Percentiles rank a stretch among this genome's conserved stretches.
Evolutionary conservation across 441 rosid genomes (phyloP).

Genomic region (Gossypium gossypioides): DNA sequence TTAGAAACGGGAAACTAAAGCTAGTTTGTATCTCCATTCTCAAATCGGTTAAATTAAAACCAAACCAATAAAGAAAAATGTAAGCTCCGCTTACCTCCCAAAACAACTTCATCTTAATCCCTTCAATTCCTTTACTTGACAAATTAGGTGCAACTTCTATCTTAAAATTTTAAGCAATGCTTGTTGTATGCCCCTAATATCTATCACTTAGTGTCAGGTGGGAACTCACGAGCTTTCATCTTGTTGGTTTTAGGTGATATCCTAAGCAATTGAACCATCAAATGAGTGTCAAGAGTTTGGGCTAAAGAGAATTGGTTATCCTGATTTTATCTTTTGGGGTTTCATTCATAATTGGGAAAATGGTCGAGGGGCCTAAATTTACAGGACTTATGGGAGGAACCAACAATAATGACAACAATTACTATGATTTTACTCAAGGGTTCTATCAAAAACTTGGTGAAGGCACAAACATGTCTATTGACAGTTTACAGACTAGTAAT

Average conservation of each 20-base stretch:
- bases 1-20: neutral
- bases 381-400: slow-evolving; percentile 39
- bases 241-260: slow-evolving; percentile 14
- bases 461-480: slow-evolving; percentile 80
- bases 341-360: slow-evolving; percentile 31
- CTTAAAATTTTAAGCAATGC: neutral
- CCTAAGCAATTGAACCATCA: slow-evolving; percentile 1
- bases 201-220: neutral
- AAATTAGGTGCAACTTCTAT: neutral
- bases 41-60: neutral
- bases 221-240: neutral
- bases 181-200: neutral
- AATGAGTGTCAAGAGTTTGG: slow-evolving; percentile 19
- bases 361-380: slow-evolving; percentile 69
- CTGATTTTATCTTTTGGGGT: slow-evolving; percentile 9
- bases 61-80: neutral
- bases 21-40: neutral
- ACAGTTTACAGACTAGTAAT: slow-evolving; percentile 74
- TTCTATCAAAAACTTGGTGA: slow-evolving; percentile 76
- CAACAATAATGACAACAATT: slow-evolving; percentile 47
- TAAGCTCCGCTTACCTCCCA: neutral
- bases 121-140: neutral
- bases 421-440: slow-evolving; percentile 69
- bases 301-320: slow-evolving; percentile 11
- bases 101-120: neutral